Conservation (phyloP, 306 rosid species). For the Trichosanthes truncata region DNA sequence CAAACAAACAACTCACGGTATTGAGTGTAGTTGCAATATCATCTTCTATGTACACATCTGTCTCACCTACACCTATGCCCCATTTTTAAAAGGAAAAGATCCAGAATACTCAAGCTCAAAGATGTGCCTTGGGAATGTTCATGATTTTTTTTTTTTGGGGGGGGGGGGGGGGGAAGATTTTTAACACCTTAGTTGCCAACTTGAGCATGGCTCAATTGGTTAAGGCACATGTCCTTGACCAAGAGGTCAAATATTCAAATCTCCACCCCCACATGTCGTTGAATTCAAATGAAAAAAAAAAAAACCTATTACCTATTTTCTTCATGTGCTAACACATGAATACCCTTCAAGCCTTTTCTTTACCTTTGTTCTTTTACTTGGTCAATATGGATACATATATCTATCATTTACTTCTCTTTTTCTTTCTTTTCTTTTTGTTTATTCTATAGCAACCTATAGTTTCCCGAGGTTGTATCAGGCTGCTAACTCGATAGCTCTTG, state of each 20-base stretch:
- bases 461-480: neutral
- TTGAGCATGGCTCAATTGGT: too few relatives aligned
- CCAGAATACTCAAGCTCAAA: neutral
- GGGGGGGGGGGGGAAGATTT: neutral
- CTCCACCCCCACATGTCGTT: too few relatives aligned
- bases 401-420: neutral
- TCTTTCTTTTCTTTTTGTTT: neutral
- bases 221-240: too few relatives aligned
- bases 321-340: neutral
- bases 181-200: neutral
- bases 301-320: neutral
- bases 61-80: neutral
- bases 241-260: too few relatives aligned
- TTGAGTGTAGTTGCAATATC: neutral
- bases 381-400: neutral
- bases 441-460: neutral
- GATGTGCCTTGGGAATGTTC: neutral
- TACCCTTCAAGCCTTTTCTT: neutral
- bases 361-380: neutral
- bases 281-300: too few relatives aligned
- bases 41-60: neutral
- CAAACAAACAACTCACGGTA: neutral
- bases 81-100: neutral
- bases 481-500: neutral
- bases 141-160: too few relatives aligned